These are phyloP conservation scores for Saturnispora hagleri DNA, from an alignment of 805 yeast species.

Conservation along the genomic window DNA sequence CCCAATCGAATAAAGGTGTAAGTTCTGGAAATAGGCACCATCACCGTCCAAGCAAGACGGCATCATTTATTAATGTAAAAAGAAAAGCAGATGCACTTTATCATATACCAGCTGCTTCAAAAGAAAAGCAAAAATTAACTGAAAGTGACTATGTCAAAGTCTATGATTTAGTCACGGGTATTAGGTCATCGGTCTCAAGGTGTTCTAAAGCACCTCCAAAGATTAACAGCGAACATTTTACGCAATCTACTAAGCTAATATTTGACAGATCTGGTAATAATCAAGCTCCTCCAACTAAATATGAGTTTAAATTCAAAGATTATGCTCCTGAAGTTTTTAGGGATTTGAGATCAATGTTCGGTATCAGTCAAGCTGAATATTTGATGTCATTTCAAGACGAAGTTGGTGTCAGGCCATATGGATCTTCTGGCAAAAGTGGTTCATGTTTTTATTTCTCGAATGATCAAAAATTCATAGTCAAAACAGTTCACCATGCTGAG, in stretches of 20 bases:
- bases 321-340: conserved; percentile 92
- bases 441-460: conserved; percentile 92
- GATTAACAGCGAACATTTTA: conserved; percentile 62
- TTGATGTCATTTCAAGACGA: conserved; percentile 86
- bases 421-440: conserved; percentile 96
- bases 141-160: conserved; percentile 95
- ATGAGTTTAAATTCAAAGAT: conserved; percentile 94
- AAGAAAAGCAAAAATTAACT: conserved; percentile 16
- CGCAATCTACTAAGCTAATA: conserved; percentile 64
- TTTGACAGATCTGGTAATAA: conserved; percentile 85
- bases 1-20: background rate
- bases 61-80: conserved; percentile 20
- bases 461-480: conserved; percentile 89
- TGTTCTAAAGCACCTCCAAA: conserved; percentile 80
- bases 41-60: conserved; percentile 10
- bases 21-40: background rate
- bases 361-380: conserved; percentile 93
- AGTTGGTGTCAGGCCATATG: conserved; percentile 82
- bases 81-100: conserved; percentile 22
- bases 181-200: conserved; percentile 87
- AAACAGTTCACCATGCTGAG: conserved; percentile 90
- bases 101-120: conserved; percentile 25
- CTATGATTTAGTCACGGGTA: conserved; percentile 95
- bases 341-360: conserved; percentile 69
- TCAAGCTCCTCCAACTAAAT: conserved; percentile 84